Percentiles rank a stretch among this genome's conserved stretches.
phyloP scores from a whole-genome alignment of 179 eudicot genomes.

The Heliamphora pulchella region DNA sequence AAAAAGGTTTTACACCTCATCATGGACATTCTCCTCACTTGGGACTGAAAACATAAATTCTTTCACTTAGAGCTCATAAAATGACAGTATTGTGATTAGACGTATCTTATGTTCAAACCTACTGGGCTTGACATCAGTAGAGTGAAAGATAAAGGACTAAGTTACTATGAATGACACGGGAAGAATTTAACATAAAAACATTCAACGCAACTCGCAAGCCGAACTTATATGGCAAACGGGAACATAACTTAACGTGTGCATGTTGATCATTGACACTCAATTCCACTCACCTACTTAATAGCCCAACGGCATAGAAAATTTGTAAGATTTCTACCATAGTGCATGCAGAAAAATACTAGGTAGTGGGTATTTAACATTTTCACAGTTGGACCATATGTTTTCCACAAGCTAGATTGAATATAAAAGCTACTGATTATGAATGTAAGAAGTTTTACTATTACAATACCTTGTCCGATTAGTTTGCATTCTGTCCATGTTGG shows the following conservation, averaged over 20 bases:
- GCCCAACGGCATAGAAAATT: background rate
- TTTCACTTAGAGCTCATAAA: background rate
- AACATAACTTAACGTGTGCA: background rate
- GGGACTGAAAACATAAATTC: background rate
- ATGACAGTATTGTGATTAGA: background rate
- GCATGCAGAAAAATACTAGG: background rate
- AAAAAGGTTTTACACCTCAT: background rate
- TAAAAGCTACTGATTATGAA: background rate
- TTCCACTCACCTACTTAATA: background rate
- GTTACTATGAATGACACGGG: background rate
- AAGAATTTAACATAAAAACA: background rate
- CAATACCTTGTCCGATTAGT: constrained; percentile 24
- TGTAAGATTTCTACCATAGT: background rate
- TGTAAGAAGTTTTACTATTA: background rate
- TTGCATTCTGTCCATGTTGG: constrained; percentile 16
- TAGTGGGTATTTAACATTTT: background rate
- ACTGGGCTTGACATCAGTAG: background rate
- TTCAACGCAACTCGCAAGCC: background rate
- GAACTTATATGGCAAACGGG: background rate
- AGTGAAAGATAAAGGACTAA: background rate
- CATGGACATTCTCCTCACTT: background rate
- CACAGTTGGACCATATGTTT: background rate
- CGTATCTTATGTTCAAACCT: background rate
- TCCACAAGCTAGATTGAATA: background rate
- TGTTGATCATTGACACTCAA: background rate